Evolutionary conservation across 2,329 filamentous ascomycete genomes (phyloP), one percentile per base, ranked within the genome.

Genomic region (Trichoderma sp.): DNA sequence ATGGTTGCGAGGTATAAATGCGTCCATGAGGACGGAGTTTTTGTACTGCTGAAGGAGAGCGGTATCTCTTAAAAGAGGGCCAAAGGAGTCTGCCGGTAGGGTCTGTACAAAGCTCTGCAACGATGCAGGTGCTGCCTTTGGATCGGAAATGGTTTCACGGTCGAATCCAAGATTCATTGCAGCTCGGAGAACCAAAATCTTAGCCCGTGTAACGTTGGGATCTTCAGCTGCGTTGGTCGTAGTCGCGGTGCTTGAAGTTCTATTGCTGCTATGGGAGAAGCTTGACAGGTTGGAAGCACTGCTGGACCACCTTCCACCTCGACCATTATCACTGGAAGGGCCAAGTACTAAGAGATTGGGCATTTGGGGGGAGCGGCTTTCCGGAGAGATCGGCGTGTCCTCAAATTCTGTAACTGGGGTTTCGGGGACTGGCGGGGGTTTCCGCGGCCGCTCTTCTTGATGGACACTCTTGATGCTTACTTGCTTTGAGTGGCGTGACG

Each of bases 351-450:
- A 85, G 73, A 97, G 97, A 76, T 97, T 96, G 6, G 93, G 94
- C 67, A 94, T 87, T 49, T 89, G 90, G 0, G 90, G 88, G 8
- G 87, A 91, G 56, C 90, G 88, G 72, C 92, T 92, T 68, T 95
- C 92, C 0, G 92, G 91, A 0, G 94, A 96, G 55, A 93, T 88
- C 4, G 92, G 90, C 0, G 91, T 93, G 76, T 98, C 94, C 78
- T 97, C 95, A 74, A 97, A 97, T 73, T 97, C 94, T 5, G 94
- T 98, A 0, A 95, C 95, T 0, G 94, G 94, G 0, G 94, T 98
- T 81, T 98, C 95, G 0, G 94, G 94, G 5, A 90, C 86, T 2
- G 82, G 81, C 3, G 79, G 81, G 21, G 80, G 78, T 66, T 83
- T 85, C 67, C 82, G 82, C 73, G 83, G 77, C 77, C 82, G 82